phyloP scores from a whole-genome alignment of 345 rosid genomes.

The Geranium rotundifolium region DNA sequence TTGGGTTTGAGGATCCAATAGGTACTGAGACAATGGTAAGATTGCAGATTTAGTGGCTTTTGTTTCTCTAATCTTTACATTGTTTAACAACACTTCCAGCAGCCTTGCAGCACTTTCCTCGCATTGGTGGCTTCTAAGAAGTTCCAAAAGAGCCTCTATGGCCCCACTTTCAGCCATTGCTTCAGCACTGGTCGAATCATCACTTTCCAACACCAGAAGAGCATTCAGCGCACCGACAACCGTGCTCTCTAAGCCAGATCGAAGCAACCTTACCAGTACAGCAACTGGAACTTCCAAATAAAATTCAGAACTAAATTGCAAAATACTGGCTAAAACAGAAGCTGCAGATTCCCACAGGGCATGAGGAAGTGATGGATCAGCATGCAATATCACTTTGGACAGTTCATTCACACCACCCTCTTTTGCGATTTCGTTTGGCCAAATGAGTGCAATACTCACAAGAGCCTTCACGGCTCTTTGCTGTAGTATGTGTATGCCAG shows the following conservation, averaged over 20 bases:
- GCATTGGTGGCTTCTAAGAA: conserved; percentile 85
- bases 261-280: conserved; percentile 84
- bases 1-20: conserved; percentile 97
- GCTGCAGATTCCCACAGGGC: conserved; percentile 96
- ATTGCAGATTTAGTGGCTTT: conserved; percentile 89
- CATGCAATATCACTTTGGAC: conserved; percentile 85
- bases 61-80: conserved; percentile 90
- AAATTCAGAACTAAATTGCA: conserved; percentile 93
- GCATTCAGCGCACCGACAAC: conserved; percentile 85
- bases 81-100: conserved; percentile 85
- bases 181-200: conserved; percentile 91
- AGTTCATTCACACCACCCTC: conserved; percentile 93
- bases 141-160: conserved; percentile 93
- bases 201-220: conserved; percentile 92
- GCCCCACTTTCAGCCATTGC: conserved; percentile 99
- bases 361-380: conserved; percentile 87
- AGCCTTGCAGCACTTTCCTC: conserved; percentile 97
- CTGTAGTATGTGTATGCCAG: conserved; percentile 86
- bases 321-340: conserved; percentile 66
- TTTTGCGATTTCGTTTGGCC: conserved; percentile 96
- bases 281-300: conserved; percentile 95
- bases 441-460: conserved; percentile 69
- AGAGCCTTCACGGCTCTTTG: conserved; percentile 99
- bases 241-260: conserved; percentile 72
- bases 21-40: conserved; percentile 85